Conservation (phyloP, 306 rosid species). For the Styphnolobium japonicum region DNA sequence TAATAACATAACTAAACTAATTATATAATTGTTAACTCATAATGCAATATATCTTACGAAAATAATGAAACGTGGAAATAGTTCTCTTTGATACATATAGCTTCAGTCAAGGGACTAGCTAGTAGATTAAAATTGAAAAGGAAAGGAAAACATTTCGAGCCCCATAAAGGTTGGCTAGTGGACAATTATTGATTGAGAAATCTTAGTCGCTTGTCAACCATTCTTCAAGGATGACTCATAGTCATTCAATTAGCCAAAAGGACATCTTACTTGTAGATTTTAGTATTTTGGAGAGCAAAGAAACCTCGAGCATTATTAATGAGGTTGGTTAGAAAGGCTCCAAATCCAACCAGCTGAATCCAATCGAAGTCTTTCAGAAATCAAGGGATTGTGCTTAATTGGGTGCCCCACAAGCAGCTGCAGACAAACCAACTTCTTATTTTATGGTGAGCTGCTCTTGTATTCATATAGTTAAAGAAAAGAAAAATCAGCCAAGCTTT, state of each 20-base stretch:
- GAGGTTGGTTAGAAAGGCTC: slow-evolving; percentile 32
- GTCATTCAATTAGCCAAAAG: slow-evolving; percentile 19
- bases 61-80: neutral
- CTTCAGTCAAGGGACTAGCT: neutral
- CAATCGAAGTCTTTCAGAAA: slow-evolving; percentile 39
- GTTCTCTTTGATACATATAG: neutral
- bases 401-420: slow-evolving; percentile 38
- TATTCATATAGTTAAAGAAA: slow-evolving; percentile 1
- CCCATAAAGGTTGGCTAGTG: slow-evolving; percentile 11
- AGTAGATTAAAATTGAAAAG: slow-evolving; percentile 5
- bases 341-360: slow-evolving; percentile 45
- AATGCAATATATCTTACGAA: neutral
- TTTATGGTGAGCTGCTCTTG: slow-evolving; percentile 23
- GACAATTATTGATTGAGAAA: slow-evolving; percentile 29
- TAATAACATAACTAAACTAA: neutral
- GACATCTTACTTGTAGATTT: slow-evolving; percentile 23
- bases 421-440: slow-evolving; percentile 25
- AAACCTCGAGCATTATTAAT: slow-evolving; percentile 24
- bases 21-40: neutral
- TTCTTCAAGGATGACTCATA: neutral
- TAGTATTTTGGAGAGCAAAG: slow-evolving; percentile 24
- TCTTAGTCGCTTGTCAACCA: slow-evolving; percentile 7
- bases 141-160: neutral
- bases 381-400: slow-evolving; percentile 47
- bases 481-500: neutral